These are phyloP conservation scores for Cicer pinnatifidum DNA, from an alignment of 306 rosid genomes.

Conservation along the genomic window DNA sequence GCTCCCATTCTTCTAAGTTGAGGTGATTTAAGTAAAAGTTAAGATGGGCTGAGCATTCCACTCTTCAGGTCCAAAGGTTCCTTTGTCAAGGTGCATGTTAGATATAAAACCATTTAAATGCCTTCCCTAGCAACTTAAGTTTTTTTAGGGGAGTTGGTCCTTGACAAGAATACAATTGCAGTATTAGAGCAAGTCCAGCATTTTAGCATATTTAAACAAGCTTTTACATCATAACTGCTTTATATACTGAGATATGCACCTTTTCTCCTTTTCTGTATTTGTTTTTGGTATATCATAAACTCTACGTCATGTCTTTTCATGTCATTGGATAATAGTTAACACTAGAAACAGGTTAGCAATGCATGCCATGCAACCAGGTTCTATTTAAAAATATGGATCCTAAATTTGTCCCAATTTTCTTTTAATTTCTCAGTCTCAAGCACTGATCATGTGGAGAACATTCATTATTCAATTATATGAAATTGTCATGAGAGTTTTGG, in stretches of 20 bases:
- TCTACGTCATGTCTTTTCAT: constrained; percentile 29
- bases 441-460: neutral
- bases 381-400: constrained; percentile 26
- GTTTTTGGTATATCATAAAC: constrained; percentile 19
- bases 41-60: neutral
- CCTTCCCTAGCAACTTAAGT: neutral
- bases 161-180: constrained; percentile 4
- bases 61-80: neutral
- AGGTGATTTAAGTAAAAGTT: neutral
- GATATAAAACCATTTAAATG: neutral
- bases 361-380: constrained; percentile 2
- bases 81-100: neutral
- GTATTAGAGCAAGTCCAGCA: neutral
- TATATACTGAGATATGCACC: neutral
- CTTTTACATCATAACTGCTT: constrained; percentile 20
- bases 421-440: constrained; percentile 15
- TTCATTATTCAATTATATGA: constrained; percentile 19
- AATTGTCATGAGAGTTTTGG: constrained; percentile 18
- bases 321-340: too few species aligned
- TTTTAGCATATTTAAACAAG: constrained; percentile 13
- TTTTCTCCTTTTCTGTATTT: constrained; percentile 18
- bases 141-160: constrained; percentile 12
- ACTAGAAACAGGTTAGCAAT: constrained; percentile 22
- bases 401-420: neutral
- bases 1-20: neutral